Evolutionary conservation across 75 land plant genomes (phyloP), one percentile per base, ranked within the genome.

Genomic region (Selaginella moellendorffii): DNA sequence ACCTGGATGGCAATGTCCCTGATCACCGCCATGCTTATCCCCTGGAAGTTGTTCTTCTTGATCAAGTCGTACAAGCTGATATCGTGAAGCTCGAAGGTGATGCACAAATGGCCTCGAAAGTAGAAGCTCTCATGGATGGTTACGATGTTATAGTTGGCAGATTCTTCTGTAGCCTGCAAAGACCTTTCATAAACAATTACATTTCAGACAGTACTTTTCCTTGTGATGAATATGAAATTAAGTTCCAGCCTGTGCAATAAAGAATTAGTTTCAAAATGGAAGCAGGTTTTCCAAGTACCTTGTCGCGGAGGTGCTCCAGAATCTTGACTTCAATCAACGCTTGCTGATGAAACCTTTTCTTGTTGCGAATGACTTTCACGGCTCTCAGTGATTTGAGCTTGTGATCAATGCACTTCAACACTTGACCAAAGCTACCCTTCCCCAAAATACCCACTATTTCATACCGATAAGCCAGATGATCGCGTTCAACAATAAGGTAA

Each of bases 341-440:
- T 65, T 74, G 76, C 20, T 74, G 76, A 30, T 74, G 76, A 22
- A 74, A 74, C 28, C 72, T 54, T 46, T 70, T 62, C 28, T 74
- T 74, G 36, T 74, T 74, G 36, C 76, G 76, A 24, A 74, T 69
- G 51, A 74, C 61, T 64, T 74, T 74, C 22, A 74, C 72, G 26
- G 76, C 76, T 60, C 76, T 46, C 29, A 74, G 63, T 18, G 63
- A 66, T 51, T 69, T 74, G 62, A 53, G 51, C 62, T 74, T 74
- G 72, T 74, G 76, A 53, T 74, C 76, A 0, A 14, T 27, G 54
- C 76, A 74, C 66, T 74, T 74, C 19, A 74, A 61, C 1, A 74
- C 76, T 64, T 74, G 72, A 12, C 76, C 76, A 60, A 74, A 74
- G 28, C 76, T 74, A 20, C 76, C 76, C 52, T 74, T 74, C 12